Conservation (phyloP, 352 stramenopile species). For the Hyaloperonospora brassicae region DNA sequence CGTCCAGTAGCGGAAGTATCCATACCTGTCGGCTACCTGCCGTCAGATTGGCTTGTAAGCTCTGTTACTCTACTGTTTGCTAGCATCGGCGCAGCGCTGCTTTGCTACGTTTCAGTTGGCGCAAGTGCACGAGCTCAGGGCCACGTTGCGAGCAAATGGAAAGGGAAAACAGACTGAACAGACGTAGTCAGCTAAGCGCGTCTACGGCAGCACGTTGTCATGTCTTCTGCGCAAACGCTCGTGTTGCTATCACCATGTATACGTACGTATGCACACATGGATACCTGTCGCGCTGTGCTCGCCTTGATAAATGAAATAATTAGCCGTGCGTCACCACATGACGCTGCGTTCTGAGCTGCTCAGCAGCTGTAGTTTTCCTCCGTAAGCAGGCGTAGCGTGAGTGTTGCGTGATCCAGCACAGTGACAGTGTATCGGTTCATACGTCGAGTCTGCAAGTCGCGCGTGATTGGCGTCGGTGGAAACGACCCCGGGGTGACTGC, state of each 20-base stretch:
- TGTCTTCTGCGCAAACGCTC: too few relatives aligned
- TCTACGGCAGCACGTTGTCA: too few relatives aligned
- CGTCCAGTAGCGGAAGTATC: slow-evolving; percentile 19
- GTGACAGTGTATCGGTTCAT: slow-evolving; percentile 72
- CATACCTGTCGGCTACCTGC: slow-evolving; percentile 40
- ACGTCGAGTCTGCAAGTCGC: slow-evolving; percentile 57
- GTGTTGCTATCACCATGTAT: too few relatives aligned
- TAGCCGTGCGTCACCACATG: too few relatives aligned
- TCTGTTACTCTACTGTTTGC: slow-evolving; percentile 37
- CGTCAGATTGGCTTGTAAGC: slow-evolving; percentile 35
- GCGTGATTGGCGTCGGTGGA: slow-evolving; percentile 66
- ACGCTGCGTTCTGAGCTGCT: too few relatives aligned
- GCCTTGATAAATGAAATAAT: too few relatives aligned
- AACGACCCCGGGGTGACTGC: slow-evolving; percentile 69
- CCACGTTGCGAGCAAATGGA: background rate
- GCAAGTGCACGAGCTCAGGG: slow-evolving; percentile 9
- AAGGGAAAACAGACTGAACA: slow-evolving; percentile 27
- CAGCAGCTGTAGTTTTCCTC: slow-evolving; percentile 33
- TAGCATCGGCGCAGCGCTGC: slow-evolving; percentile 28
- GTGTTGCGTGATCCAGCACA: slow-evolving; percentile 66
- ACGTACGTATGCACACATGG: too few relatives aligned
- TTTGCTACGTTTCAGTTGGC: slow-evolving; percentile 29
- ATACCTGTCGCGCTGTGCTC: too few relatives aligned
- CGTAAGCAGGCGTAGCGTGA: slow-evolving; percentile 48
- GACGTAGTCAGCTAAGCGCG: too few relatives aligned